Conservation (phyloP, 164 flowering plant species). For the Chloranthus sessilifolius region DNA sequence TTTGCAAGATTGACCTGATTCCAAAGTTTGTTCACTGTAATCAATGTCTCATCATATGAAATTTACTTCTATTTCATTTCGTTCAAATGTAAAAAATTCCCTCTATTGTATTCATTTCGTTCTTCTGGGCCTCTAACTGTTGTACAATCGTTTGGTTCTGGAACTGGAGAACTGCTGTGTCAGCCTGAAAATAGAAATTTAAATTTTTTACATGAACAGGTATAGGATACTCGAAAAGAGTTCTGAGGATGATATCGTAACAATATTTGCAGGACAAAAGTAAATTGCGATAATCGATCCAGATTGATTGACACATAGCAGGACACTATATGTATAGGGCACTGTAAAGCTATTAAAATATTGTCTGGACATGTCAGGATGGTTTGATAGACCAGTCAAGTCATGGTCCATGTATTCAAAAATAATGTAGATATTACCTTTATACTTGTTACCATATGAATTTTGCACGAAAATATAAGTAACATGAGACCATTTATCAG, state of each 20-base stretch:
- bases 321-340: neutral
- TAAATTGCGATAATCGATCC: neutral
- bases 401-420: no score
- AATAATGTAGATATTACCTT: no score
- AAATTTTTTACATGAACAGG: neutral
- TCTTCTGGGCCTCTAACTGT: conserved; percentile 72
- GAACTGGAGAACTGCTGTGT: conserved; percentile 69
- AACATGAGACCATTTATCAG: no score
- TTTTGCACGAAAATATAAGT: no score
- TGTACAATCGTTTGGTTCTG: conserved; percentile 91
- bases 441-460: no score
- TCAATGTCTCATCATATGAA: conserved; percentile 64
- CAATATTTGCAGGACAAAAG: neutral
- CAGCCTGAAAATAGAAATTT: conserved; percentile 46
- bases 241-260: no score
- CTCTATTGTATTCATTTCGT: conserved; percentile 65
- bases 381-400: no score
- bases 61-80: conserved; percentile 56
- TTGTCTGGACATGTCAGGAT: no score
- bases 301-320: neutral
- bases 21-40: conserved; percentile 65
- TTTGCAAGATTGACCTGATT: conserved; percentile 53
- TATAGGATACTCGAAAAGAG: neutral
- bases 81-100: conserved; percentile 43
- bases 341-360: no score